Evolutionary conservation across 2,329 filamentous ascomycete species (phyloP).

Genomic region (Pseudogymnoascus destructans): DNA sequence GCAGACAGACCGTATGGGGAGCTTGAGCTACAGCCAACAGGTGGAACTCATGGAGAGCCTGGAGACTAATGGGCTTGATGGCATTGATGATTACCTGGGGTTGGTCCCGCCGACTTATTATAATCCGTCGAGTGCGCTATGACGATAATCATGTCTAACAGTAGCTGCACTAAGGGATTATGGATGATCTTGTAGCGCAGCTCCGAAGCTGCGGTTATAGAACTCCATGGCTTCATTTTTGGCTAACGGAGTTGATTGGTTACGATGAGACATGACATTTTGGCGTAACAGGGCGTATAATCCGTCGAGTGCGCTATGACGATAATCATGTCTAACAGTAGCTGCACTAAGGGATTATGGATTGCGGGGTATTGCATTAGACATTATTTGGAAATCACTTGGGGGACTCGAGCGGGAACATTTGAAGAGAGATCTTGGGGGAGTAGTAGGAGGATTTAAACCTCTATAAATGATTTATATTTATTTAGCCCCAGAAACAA

Average conservation of each 20-base stretch:
- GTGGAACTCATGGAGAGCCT: slow-evolving; percentile 70
- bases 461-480: slow-evolving; percentile 7
- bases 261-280: background rate
- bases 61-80: slow-evolving; percentile 52
- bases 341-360: background rate
- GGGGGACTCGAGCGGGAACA: background rate
- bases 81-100: slow-evolving; percentile 36
- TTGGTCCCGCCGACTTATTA: background rate
- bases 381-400: background rate
- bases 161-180: background rate
- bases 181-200: background rate
- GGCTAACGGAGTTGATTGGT: background rate
- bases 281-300: background rate
- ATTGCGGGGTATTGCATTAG: background rate
- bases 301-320: slow-evolving; percentile 3
- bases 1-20: slow-evolving; percentile 46
- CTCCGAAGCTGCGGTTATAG: background rate
- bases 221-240: background rate
- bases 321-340: background rate
- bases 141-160: background rate
- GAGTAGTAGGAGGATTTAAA: slow-evolving; percentile 5
- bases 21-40: slow-evolving; percentile 68
- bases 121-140: slow-evolving; percentile 6
- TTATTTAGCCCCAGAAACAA: slow-evolving; percentile 30
- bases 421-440: slow-evolving; percentile 2